Conservation (phyloP, 2,329 filamentous ascomycete species). For the Sarocladiaceae sp. region DNA sequence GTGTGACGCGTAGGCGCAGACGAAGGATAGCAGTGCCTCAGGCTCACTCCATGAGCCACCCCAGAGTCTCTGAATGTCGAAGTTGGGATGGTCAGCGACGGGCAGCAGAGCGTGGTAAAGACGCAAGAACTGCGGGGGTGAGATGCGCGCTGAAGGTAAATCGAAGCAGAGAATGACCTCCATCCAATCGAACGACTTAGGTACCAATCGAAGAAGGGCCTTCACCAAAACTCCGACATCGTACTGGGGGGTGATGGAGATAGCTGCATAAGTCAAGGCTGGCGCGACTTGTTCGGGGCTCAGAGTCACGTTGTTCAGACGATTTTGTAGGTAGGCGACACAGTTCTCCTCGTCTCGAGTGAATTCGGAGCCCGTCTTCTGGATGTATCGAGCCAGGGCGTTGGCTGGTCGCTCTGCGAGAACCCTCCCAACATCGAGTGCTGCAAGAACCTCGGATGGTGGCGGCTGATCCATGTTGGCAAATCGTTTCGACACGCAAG, state of each 20-base stretch:
- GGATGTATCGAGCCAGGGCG: constrained; percentile 59
- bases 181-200: constrained; percentile 60
- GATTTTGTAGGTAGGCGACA: constrained; percentile 44
- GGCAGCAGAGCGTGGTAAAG: constrained; percentile 75
- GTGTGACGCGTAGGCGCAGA: constrained; percentile 77
- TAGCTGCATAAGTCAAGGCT: constrained; percentile 62
- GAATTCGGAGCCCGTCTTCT: constrained; percentile 66
- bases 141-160: constrained; percentile 67
- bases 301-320: constrained; percentile 50
- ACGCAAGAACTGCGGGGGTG: constrained; percentile 71
- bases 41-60: constrained; percentile 82
- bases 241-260: constrained; percentile 50
- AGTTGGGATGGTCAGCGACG: constrained; percentile 53
- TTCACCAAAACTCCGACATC: constrained; percentile 52
- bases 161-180: constrained; percentile 76
- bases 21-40: constrained; percentile 88
- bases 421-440: constrained; percentile 62
- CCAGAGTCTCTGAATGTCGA: constrained; percentile 88
- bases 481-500: constrained; percentile 64
- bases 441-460: constrained; percentile 64
- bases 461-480: constrained; percentile 54
- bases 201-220: constrained; percentile 55
- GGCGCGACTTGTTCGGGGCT: constrained; percentile 77
- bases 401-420: constrained; percentile 53
- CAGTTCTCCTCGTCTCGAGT: constrained; percentile 70